Conservation (phyloP, 1,284 basidiomycete species). For the Termitomyces sp. region DNA sequence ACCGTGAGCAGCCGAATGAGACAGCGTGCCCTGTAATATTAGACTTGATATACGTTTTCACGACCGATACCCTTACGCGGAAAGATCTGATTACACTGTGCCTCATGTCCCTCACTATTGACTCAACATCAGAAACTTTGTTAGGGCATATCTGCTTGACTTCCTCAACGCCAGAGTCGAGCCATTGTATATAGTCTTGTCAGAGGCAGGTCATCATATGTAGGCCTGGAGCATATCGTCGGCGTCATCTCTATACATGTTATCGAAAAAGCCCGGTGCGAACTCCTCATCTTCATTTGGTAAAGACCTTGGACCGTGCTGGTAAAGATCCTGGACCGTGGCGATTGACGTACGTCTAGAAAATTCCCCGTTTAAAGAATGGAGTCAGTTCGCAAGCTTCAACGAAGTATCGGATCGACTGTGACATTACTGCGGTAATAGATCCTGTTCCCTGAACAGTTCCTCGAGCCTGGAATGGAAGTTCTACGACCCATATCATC, state of each 20-base stretch:
- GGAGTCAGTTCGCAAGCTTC: background rate
- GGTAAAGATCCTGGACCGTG: background rate
- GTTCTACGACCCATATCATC: background rate
- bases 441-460: background rate
- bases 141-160: background rate
- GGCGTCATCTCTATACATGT: background rate
- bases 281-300: background rate
- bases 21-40: slow-evolving; percentile 68
- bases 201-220: background rate
- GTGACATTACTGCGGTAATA: background rate
- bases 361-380: background rate
- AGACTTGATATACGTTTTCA: slow-evolving; percentile 10
- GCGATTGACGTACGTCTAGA: background rate
- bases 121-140: background rate
- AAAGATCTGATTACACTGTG: background rate
- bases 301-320: background rate
- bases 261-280: background rate
- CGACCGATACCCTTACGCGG: background rate
- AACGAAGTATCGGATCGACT: background rate
- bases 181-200: background rate
- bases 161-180: background rate
- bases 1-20: slow-evolving; percentile 92
- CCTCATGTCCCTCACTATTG: background rate
- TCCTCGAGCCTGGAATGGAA: background rate
- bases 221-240: background rate